These are phyloP conservation scores for Pharnaceum exiguum DNA, from an alignment of 148 eudicot genomes.

Conservation along the genomic window DNA sequence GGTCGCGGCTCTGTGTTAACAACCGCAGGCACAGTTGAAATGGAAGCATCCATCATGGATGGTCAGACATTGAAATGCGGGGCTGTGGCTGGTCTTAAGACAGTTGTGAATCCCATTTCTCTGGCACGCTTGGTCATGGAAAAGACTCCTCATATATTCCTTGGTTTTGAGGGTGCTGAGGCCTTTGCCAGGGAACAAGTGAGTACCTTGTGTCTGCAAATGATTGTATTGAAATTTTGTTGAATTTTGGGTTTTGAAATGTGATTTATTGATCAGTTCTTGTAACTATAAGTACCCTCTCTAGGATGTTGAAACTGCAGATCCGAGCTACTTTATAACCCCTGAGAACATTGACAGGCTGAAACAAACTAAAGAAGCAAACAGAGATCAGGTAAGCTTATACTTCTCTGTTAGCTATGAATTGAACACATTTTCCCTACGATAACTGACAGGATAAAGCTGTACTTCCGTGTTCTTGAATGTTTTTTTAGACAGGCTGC, in stretches of 20 bases:
- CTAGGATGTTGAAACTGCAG: conserved; percentile 69
- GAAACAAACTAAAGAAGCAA: conserved; percentile 65
- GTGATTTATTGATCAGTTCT: no score
- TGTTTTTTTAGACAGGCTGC: conserved; percentile 59
- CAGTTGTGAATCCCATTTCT: conserved; percentile 79
- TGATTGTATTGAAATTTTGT: background rate
- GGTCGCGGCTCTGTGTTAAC: conserved; percentile 86
- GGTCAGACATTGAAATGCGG: conserved; percentile 77
- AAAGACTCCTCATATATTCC: conserved; percentile 85
- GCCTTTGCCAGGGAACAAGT: conserved; percentile 92
- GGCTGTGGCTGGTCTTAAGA: conserved; percentile 80
- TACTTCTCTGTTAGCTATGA: background rate
- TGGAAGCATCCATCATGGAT: conserved; percentile 99
- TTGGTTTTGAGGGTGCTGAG: conserved; percentile 87
- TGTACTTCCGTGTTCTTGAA: no score
- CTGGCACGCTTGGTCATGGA: conserved; percentile 83
- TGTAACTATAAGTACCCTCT: no score
- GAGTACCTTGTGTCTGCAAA: conserved; percentile 19
- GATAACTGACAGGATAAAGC: no score
- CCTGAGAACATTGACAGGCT: conserved; percentile 65
- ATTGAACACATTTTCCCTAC: background rate
- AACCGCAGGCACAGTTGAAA: conserved; percentile 65
- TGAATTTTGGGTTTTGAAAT: no score
- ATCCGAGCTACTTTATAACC: conserved; percentile 53
- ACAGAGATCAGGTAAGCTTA: conserved; percentile 62